Evolutionary conservation across 768 basidiomycete genomes (phyloP).

Genomic region (Trametes meyenii): DNA sequence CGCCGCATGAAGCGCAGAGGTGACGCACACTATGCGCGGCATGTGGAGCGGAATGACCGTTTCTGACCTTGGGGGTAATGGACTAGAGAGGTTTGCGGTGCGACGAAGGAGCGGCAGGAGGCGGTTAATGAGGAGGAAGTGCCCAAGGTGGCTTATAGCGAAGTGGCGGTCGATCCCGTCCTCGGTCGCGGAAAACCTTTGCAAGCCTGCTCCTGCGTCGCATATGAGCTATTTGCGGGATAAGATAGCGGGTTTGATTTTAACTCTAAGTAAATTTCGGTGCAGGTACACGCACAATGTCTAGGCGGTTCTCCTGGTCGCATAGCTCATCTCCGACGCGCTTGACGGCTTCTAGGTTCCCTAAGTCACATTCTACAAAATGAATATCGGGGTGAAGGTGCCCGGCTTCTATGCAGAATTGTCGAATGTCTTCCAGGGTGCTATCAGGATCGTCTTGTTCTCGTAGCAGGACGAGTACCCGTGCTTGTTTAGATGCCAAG

Average conservation of each 20-base stretch:
- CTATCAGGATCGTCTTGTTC: conserved; percentile 30
- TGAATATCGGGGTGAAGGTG: conserved; percentile 23
- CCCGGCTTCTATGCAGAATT: not conserved
- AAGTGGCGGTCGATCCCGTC: conserved; percentile 36
- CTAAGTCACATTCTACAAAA: conserved; percentile 35
- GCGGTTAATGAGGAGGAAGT: conserved; percentile 46
- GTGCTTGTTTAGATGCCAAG: conserved; percentile 33
- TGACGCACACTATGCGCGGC: conserved; percentile 43
- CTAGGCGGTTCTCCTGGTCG: conserved; percentile 26
- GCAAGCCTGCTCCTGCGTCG: conserved; percentile 35
- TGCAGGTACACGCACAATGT: conserved; percentile 24
- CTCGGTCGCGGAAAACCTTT: conserved; percentile 29
- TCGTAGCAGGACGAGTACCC: conserved; percentile 32
- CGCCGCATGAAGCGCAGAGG: conserved; percentile 42
- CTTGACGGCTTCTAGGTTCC: conserved; percentile 31
- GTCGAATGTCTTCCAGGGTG: conserved; percentile 30
- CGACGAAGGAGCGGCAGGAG: conserved; percentile 42
- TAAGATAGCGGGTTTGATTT: not conserved
- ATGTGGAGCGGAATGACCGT: not conserved
- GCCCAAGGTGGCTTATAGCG: conserved; percentile 41
- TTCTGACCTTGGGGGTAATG: not conserved
- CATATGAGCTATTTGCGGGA: conserved; percentile 29
- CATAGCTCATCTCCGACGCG: conserved; percentile 32
- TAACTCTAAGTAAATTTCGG: not conserved
- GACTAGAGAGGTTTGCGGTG: conserved; percentile 31